Percentiles rank a stretch among this genome's conserved stretches.
phyloP scores from a whole-genome alignment of 2,329 filamentous ascomycete species.

The Exophiala dermatitidis region DNA sequence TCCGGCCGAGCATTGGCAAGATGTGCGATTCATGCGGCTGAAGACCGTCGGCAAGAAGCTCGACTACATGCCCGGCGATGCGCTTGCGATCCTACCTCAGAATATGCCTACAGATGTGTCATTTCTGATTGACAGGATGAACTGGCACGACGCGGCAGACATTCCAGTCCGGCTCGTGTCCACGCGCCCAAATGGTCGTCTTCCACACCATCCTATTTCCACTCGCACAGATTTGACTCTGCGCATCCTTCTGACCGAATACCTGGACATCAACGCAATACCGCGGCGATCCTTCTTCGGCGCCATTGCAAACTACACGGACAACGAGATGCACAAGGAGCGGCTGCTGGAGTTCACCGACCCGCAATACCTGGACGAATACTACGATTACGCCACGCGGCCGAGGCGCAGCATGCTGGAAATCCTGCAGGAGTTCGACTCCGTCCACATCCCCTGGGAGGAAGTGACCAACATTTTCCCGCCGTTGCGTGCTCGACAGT shows the following conservation, averaged over 20 bases:
- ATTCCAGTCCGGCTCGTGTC: constrained; percentile 41
- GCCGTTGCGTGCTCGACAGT: constrained; percentile 76
- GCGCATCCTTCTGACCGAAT: constrained; percentile 67
- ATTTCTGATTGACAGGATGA: constrained; percentile 68
- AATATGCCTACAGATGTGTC: constrained; percentile 80
- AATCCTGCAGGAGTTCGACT: constrained; percentile 81
- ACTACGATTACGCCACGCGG: constrained; percentile 91
- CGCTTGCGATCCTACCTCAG: constrained; percentile 74
- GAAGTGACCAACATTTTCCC: constrained; percentile 69
- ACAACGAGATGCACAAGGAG: constrained; percentile 65
- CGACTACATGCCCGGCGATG: constrained; percentile 65
- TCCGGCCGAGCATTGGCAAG: constrained; percentile 75
- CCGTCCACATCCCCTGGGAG: constrained; percentile 71
- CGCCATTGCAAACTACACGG: constrained; percentile 66
- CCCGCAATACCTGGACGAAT: constrained; percentile 74
- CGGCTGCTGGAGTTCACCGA: constrained; percentile 76
- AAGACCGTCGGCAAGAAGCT: constrained; percentile 35
- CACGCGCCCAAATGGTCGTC: constrained; percentile 17
- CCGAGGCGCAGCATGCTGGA: constrained; percentile 86
- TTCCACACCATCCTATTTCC: constrained; percentile 31
- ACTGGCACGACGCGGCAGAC: constrained; percentile 69
- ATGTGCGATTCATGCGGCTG: constrained; percentile 74
- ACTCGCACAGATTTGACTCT: constrained; percentile 49
- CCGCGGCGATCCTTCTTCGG: constrained; percentile 82
- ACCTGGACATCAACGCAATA: constrained; percentile 83